A percentile compares a stretch with the other conserved stretches of the same genome.
These are phyloP conservation scores for Talaromyces amestolkiae DNA, from an alignment of 2,329 filamentous ascomycete genomes.

Conservation along the genomic window DNA sequence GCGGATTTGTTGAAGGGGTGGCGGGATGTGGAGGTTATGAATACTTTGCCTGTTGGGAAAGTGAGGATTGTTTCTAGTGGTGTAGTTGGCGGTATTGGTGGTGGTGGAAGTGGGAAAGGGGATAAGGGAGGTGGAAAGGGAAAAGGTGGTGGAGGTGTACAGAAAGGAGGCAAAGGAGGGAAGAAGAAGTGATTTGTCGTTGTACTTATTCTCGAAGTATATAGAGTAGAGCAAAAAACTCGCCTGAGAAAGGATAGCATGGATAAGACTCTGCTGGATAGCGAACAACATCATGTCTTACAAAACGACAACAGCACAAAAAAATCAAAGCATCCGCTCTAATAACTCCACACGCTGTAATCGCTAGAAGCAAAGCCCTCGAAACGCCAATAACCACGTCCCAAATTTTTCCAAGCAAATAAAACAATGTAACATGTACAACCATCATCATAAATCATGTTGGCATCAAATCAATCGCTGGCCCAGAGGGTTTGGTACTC, in stretches of 20 bases:
- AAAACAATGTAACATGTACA: background rate
- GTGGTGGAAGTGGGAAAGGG: slow-evolving; percentile 38
- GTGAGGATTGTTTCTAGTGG: slow-evolving; percentile 74
- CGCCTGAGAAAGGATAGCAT: no score
- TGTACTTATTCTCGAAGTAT: background rate
- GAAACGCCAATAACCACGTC: slow-evolving; percentile 2
- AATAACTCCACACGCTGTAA: background rate
- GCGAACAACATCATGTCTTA: background rate
- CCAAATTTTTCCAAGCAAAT: background rate
- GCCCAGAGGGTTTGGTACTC: slow-evolving; percentile 25
- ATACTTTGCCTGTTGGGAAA: slow-evolving; percentile 75
- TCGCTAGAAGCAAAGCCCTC: background rate
- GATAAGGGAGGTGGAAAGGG: slow-evolving; percentile 27
- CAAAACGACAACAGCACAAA: background rate
- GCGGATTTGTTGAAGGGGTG: slow-evolving; percentile 77
- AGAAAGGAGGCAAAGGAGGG: slow-evolving; percentile 33
- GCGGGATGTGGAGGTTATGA: slow-evolving; percentile 79
- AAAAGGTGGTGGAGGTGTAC: slow-evolving; percentile 26
- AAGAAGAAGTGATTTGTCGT: slow-evolving; percentile 39
- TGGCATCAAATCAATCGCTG: slow-evolving; percentile 41
- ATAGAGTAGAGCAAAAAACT: background rate
- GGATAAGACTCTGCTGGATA: background rate
- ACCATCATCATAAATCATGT: slow-evolving; percentile 25
- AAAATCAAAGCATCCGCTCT: background rate
- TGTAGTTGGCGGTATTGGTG: slow-evolving; percentile 46